Conservation (phyloP, 2,329 filamentous ascomycete genomes). For the Plectosphaerella sp. region DNA sequence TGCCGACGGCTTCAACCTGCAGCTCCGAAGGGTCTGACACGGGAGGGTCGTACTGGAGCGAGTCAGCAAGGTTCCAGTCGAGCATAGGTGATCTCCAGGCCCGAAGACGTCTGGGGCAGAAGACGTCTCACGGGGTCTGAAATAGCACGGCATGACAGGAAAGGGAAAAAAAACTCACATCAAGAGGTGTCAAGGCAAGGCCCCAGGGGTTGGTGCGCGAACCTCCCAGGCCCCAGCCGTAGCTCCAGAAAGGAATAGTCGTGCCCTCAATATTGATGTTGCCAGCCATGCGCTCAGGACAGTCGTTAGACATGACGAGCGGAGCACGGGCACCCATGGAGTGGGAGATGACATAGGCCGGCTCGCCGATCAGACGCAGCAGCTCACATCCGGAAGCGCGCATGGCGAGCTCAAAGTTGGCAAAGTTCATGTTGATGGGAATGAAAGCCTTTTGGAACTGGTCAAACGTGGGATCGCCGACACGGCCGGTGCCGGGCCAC, state of each 20-base stretch:
- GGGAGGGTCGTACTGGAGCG: constrained; percentile 29
- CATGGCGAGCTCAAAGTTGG: constrained; percentile 20
- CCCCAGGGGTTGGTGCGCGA: constrained; percentile 27
- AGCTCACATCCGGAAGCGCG: constrained; percentile 21
- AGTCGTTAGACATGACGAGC: constrained; percentile 19
- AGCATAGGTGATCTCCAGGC: too few relatives aligned
- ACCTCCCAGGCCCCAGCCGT: constrained; percentile 1
- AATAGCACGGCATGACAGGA: too few relatives aligned
- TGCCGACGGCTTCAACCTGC: constrained; percentile 7
- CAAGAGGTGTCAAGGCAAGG: constrained; percentile 34
- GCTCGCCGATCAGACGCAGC: constrained; percentile 19
- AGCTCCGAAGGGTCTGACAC: constrained; percentile 5
- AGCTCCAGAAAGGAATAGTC: constrained; percentile 17
- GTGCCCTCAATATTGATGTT: constrained; percentile 21
- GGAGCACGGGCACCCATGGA: constrained; percentile 16
- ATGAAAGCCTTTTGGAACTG: constrained; percentile 22
- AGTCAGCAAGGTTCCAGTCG: too few relatives aligned
- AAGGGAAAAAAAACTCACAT: constrained; percentile 1
- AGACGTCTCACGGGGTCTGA: too few relatives aligned
- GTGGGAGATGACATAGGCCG: constrained; percentile 24
- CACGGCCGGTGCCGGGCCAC: constrained; percentile 30
- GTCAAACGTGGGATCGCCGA: constrained; percentile 21
- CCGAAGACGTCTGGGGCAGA: too few relatives aligned
- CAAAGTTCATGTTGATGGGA: constrained; percentile 20
- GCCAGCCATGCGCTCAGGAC: constrained; percentile 18